A percentile compares a stretch with the other conserved stretches of the same genome.
Conservation (phyloP, 371 early-diverging fungal genomes). For the Mucor sp. region DNA sequence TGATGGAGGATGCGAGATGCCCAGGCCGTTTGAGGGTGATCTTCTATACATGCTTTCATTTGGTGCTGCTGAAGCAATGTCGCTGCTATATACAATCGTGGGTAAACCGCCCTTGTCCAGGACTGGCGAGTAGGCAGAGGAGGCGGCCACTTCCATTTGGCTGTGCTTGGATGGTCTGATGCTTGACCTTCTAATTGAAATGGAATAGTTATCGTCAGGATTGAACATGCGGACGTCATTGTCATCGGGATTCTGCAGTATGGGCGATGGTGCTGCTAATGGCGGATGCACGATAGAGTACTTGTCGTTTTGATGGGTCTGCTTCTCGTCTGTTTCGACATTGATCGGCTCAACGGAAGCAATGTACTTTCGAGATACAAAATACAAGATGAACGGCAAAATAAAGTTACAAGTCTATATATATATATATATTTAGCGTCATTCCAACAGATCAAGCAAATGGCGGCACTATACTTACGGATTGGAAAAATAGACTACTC, state of each 20-base stretch:
- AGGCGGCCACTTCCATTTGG: constrained; percentile 15
- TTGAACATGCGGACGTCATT: constrained; percentile 40
- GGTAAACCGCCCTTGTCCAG: constrained; percentile 11
- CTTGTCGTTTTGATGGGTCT: neutral
- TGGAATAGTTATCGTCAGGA: constrained; percentile 43
- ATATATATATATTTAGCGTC: neutral
- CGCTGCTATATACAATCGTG: constrained; percentile 18
- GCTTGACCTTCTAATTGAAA: constrained; percentile 37
- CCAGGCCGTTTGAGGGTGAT: constrained; percentile 5
- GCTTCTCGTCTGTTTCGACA: neutral
- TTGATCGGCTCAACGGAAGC: constrained; percentile 31
- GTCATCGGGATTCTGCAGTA: constrained; percentile 12
- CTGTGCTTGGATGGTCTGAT: constrained; percentile 22
- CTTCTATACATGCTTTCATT: neutral
- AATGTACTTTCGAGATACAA: constrained; percentile 55
- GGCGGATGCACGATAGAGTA: neutral
- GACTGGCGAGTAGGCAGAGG: constrained; percentile 8
- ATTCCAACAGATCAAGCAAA: neutral
- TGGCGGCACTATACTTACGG: constrained; percentile 26
- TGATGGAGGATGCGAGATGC: constrained; percentile 11
- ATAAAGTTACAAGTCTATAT: constrained; percentile 77
- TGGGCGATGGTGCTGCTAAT: constrained; percentile 8
- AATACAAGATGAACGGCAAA: constrained; percentile 73
- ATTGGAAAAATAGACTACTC: constrained; percentile 52
- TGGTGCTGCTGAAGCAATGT: neutral